Conservation (phyloP, 768 basidiomycete species). For the Kwoniella bestiolae region DNA sequence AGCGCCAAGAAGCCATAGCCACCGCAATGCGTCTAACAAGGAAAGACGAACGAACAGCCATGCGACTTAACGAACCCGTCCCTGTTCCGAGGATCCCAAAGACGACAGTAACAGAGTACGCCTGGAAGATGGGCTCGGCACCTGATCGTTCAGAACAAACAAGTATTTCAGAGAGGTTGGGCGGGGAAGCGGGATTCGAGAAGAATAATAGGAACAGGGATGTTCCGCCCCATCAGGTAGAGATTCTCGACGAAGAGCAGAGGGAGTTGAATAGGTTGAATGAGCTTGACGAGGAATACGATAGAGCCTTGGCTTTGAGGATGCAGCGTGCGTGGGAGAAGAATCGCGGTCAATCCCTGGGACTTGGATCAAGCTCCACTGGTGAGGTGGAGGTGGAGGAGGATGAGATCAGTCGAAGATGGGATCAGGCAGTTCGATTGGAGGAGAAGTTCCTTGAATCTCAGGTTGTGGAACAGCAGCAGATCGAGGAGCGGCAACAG, state of each 20-base stretch:
- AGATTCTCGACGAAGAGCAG: neutral
- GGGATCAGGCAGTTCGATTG: slow-evolving; percentile 32
- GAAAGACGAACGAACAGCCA: slow-evolving; percentile 25
- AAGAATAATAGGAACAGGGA: neutral
- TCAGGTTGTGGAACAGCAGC: slow-evolving; percentile 25
- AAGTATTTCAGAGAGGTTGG: slow-evolving; percentile 5
- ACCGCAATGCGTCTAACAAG: slow-evolving; percentile 31
- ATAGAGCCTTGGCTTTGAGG: neutral
- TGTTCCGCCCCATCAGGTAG: neutral
- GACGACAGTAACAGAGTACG: slow-evolving; percentile 20
- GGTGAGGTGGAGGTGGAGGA: too few relatives aligned
- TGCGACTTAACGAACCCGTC: slow-evolving; percentile 21
- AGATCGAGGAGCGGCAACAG: slow-evolving; percentile 26
- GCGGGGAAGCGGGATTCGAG: slow-evolving; percentile 3
- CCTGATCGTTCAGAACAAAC: neutral
- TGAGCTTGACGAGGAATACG: neutral
- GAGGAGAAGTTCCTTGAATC: slow-evolving; percentile 29
- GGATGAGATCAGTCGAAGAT: slow-evolving; percentile 3
- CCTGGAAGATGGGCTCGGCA: slow-evolving; percentile 31
- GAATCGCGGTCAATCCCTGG: slow-evolving; percentile 1
- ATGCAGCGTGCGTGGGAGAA: slow-evolving; percentile 9
- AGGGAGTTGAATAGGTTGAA: neutral
- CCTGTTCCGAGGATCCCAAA: slow-evolving; percentile 19
- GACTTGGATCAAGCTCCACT: neutral
- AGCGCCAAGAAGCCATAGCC: slow-evolving; percentile 32